A percentile compares a stretch with the other conserved stretches of the same genome.
These are phyloP conservation scores for Pueraria montana DNA, from an alignment of 306 rosid species.

Conservation along the genomic window DNA sequence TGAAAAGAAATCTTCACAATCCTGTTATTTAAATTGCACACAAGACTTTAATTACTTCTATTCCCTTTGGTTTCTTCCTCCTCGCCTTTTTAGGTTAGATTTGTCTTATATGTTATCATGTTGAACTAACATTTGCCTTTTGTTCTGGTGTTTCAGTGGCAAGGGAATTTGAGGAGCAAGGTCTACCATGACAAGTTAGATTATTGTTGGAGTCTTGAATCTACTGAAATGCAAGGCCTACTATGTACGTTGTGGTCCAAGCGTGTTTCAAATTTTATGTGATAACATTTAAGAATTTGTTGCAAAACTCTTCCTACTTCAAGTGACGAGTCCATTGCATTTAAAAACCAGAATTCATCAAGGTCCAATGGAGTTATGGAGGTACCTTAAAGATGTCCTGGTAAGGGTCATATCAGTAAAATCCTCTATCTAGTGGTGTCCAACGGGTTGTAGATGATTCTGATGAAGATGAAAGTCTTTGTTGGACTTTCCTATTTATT, in stretches of 20 bases:
- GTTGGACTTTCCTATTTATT: conserved; percentile 21
- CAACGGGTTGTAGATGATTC: conserved; percentile 5
- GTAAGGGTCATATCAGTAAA: conserved; percentile 8
- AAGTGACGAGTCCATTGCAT: conserved; percentile 22
- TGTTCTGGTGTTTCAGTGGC: conserved; percentile 63
- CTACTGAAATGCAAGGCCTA: conserved; percentile 26
- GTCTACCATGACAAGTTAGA: conserved; percentile 60
- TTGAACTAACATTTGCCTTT: conserved; percentile 12
- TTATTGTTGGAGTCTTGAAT: conserved; percentile 50
- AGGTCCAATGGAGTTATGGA: conserved; percentile 18
- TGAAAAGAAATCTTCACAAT: neutral
- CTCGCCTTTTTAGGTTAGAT: neutral
- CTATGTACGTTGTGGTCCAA: conserved; percentile 48
- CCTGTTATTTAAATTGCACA: neutral
- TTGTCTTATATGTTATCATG: neutral
- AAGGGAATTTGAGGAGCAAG: conserved; percentile 57
- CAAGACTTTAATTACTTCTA: neutral
- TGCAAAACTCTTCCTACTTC: conserved; percentile 26
- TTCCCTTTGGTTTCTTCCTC: neutral
- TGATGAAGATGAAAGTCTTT: conserved; percentile 25
- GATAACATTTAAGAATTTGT: conserved; percentile 37
- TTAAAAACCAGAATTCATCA: conserved; percentile 5
- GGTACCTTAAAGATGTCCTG: conserved; percentile 1
- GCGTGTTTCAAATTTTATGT: conserved; percentile 37
- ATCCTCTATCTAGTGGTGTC: conserved; percentile 16